Evolutionary conservation across 2,329 filamentous ascomycete genomes (phyloP).

Genomic region (Aspergillus pseudoglaucus): DNA sequence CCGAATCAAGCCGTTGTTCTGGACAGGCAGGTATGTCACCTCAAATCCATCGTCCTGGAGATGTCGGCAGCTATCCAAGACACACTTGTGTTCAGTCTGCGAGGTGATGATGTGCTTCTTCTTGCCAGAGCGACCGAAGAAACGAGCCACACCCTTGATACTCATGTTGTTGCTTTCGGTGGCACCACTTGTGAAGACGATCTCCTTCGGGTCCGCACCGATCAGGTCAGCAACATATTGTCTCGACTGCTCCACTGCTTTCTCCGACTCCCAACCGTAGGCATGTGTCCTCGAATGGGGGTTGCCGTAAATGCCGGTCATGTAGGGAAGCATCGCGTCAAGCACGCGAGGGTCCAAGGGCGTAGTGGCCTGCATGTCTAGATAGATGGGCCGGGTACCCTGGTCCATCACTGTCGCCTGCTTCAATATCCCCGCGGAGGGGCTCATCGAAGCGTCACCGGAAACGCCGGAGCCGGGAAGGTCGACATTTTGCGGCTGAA

Average conservation of each 20-base stretch:
- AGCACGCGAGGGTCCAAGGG: slow-evolving; percentile 90
- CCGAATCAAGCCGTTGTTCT: slow-evolving; percentile 75
- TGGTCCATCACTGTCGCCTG: slow-evolving; percentile 90
- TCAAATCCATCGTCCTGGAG: slow-evolving; percentile 95
- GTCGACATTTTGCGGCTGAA: slow-evolving; percentile 50
- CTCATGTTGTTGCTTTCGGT: slow-evolving; percentile 99
- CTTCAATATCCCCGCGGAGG: slow-evolving; percentile 77
- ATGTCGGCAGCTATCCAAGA: slow-evolving; percentile 93
- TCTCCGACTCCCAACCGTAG: slow-evolving; percentile 97
- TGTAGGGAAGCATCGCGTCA: slow-evolving; percentile 93
- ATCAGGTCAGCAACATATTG: slow-evolving; percentile 78
- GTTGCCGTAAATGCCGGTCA: slow-evolving; percentile 90
- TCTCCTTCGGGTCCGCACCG: slow-evolving; percentile 92
- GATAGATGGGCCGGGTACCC: slow-evolving; percentile 87
- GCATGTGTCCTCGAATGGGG: slow-evolving; percentile 95
- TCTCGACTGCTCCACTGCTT: slow-evolving; percentile 82
- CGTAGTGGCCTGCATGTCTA: slow-evolving; percentile 97
- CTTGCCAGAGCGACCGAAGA: slow-evolving; percentile 87
- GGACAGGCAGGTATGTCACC: slow-evolving; percentile 91
- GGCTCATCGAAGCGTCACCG: slow-evolving; percentile 67
- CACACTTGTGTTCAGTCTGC: slow-evolving; percentile 98
- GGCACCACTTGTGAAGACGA: slow-evolving; percentile 96
- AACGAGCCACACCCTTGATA: slow-evolving; percentile 94
- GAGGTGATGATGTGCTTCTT: slow-evolving; percentile 98
- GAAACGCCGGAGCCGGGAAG: slow-evolving; percentile 54